Conservation (phyloP, 345 rosid genomes). For the Citrus maxima region DNA sequence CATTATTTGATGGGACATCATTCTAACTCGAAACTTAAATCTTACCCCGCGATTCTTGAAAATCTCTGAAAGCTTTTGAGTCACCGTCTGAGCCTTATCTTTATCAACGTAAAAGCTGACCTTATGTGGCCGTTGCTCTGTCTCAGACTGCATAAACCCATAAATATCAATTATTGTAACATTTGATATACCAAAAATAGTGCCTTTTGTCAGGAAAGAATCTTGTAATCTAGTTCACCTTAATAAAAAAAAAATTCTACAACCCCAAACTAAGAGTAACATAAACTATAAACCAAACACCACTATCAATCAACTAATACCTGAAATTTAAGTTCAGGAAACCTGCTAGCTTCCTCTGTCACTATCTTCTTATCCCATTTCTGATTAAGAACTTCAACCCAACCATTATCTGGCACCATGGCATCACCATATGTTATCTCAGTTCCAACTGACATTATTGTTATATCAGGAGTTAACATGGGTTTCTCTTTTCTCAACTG, state of each 20-base stretch:
- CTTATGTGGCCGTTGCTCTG: slow-evolving; percentile 89
- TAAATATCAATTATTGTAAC: slow-evolving; percentile 6
- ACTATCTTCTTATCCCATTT: slow-evolving; percentile 83
- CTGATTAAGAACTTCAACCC: slow-evolving; percentile 76
- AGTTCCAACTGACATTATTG: slow-evolving; percentile 97
- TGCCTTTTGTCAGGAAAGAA: not conserved
- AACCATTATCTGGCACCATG: slow-evolving; percentile 90
- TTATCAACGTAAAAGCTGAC: slow-evolving; percentile 88
- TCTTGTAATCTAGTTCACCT: not conserved
- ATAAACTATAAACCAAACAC: not conserved
- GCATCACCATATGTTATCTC: slow-evolving; percentile 90
- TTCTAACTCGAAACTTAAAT: slow-evolving; percentile 10
- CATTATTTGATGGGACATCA: not conserved
- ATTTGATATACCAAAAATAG: slow-evolving; percentile 9
- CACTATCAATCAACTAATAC: slow-evolving; percentile 26
- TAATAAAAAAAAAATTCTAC: not conserved
- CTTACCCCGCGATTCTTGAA: slow-evolving; percentile 69
- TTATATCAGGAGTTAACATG: slow-evolving; percentile 88
- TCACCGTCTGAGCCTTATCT: slow-evolving; percentile 68
- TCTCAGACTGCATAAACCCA: slow-evolving; percentile 62
- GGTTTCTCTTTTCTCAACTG: slow-evolving; percentile 80
- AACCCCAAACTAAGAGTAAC: slow-evolving; percentile 1
- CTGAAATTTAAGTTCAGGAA: slow-evolving; percentile 90
- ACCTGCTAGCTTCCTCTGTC: slow-evolving; percentile 69
- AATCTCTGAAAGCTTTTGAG: slow-evolving; percentile 52